Evolutionary conservation across 2,329 filamentous ascomycete species (phyloP).

Genomic region (Akanthomyces dipterigenus): DNA sequence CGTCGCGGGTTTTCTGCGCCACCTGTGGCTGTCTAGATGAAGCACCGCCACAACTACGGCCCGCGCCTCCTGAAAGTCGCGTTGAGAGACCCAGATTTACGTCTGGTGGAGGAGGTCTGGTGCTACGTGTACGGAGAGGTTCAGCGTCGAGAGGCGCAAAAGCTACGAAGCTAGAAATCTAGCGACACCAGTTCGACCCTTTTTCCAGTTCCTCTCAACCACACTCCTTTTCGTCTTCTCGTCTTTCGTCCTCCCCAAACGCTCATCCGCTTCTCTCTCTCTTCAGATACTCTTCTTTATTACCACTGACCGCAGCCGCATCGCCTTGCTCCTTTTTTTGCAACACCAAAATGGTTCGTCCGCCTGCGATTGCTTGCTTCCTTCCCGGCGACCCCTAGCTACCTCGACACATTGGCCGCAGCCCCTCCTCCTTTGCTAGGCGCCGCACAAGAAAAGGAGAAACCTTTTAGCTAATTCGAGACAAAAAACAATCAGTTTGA

Average conservation of each 20-base stretch:
- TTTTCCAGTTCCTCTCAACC: not conserved
- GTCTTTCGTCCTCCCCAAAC: not conserved
- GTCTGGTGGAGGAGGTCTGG: not conserved
- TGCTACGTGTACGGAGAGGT: constrained; percentile 4
- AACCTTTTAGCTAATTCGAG: not conserved
- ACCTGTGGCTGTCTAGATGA: not conserved
- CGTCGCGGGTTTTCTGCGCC: not conserved
- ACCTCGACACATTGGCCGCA: not conserved
- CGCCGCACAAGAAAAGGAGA: not conserved
- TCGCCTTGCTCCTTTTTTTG: not conserved
- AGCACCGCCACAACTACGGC: constrained; percentile 9
- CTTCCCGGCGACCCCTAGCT: not conserved
- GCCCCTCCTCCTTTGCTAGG: not conserved
- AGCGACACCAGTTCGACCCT: constrained; percentile 2
- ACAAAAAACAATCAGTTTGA: constrained; percentile 84
- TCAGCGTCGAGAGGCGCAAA: not conserved
- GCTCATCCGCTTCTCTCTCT: not conserved
- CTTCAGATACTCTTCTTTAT: not conserved
- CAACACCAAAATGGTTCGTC: constrained; percentile 9
- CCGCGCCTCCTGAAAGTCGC: constrained; percentile 13
- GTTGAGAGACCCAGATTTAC: constrained; percentile 7
- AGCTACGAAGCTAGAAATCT: not conserved
- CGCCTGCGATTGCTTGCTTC: not conserved
- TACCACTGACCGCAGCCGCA: constrained; percentile 10
- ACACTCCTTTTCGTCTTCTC: constrained; percentile 4